Base-by-base conservation (phyloP, 225 moss, liverwort and hornwort genomes). In the Physcomitrium patens region DNA sequence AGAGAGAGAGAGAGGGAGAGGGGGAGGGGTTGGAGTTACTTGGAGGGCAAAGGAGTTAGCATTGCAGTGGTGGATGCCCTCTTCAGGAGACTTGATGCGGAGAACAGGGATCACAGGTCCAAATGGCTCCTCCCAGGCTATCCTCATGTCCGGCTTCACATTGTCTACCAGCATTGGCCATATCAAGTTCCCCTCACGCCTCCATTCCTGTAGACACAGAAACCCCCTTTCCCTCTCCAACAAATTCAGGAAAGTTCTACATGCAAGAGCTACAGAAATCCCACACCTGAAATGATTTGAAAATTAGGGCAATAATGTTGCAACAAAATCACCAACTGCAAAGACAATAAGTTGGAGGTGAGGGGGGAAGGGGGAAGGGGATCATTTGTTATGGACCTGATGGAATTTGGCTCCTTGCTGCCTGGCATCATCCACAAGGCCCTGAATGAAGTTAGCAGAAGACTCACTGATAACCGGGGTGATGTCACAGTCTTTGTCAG, bases 41-140 rank as follows among this genome's bases (percentile, higher is more conserved):
- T 85, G 81, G 28, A 82, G 76, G 44, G 79, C 76, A 53, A 85
- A 70, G 17, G 79, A 72, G 73, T 62, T 85, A 53, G 82, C 66
- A 66, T 85, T 82, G 76, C 82, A 82, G 54, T 74, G 81, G 19
- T 69, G 15, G 14, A 82, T 73, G 69, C 82, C 82, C 73, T 82
- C 82, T 79, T 79, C 65, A 26, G 69, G 76, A 46, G 60, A 65
- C 63, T 77, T 82, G 65, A 82, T 85, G 63, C 79, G 82, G 0
- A 82, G 28, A 56, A 85, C 51, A 20, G 76, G 82, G 43, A 85
- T 82, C 16, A 85, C 16, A 1, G 82, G 82, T 65, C 82, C 82
- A 11, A 85, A 85, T 23, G 82, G 82, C 69, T 85, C 85, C 73
- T 85, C 74, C 73, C 73, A 85, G 10, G 82, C 79, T 8, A 82